Evolutionary conservation across 805 yeast species (phyloP).

Genomic region (Citeromyces matritensis): DNA sequence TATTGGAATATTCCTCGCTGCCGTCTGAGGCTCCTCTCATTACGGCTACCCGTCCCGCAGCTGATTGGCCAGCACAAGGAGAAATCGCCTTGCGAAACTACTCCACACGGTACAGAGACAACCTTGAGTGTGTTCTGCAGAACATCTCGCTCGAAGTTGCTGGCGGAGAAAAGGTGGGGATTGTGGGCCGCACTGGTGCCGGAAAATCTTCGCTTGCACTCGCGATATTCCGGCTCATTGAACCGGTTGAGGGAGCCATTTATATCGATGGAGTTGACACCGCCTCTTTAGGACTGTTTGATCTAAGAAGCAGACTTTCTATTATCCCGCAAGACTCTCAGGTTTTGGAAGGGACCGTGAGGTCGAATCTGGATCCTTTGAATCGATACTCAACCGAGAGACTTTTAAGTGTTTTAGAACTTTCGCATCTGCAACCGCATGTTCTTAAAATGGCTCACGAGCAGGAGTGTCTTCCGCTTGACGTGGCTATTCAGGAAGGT

Average conservation of each 20-base stretch:
- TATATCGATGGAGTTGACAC: slow-evolving; percentile 60
- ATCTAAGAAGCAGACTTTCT: slow-evolving; percentile 61
- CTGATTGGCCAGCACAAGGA: slow-evolving; percentile 64
- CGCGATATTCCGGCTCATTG: slow-evolving; percentile 77
- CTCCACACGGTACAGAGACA: slow-evolving; percentile 74
- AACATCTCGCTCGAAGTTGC: slow-evolving; percentile 47
- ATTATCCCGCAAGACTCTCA: slow-evolving; percentile 94
- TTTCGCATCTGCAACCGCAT: slow-evolving; percentile 65
- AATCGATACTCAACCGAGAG: slow-evolving; percentile 52
- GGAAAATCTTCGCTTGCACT: slow-evolving; percentile 81
- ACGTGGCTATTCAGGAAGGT: slow-evolving; percentile 14
- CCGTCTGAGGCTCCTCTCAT: slow-evolving; percentile 66
- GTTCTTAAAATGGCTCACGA: slow-evolving; percentile 35
- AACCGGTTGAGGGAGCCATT: slow-evolving; percentile 58
- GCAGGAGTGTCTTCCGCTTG: slow-evolving; percentile 11
- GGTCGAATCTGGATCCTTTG: slow-evolving; percentile 83
- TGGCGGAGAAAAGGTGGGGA: slow-evolving; percentile 78
- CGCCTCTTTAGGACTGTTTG: slow-evolving; percentile 54
- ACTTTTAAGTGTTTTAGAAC: slow-evolving; percentile 68
- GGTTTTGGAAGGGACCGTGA: slow-evolving; percentile 72
- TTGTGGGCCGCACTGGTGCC: slow-evolving; percentile 96
- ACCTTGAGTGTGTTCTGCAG: slow-evolving; percentile 66
- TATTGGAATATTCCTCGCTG: slow-evolving; percentile 33
- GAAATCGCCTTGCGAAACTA: slow-evolving; percentile 53
- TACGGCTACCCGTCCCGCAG: slow-evolving; percentile 40